Evolutionary conservation across 1,139 yeast genomes (phyloP).

Genomic region (Debaryomyces udenii): DNA sequence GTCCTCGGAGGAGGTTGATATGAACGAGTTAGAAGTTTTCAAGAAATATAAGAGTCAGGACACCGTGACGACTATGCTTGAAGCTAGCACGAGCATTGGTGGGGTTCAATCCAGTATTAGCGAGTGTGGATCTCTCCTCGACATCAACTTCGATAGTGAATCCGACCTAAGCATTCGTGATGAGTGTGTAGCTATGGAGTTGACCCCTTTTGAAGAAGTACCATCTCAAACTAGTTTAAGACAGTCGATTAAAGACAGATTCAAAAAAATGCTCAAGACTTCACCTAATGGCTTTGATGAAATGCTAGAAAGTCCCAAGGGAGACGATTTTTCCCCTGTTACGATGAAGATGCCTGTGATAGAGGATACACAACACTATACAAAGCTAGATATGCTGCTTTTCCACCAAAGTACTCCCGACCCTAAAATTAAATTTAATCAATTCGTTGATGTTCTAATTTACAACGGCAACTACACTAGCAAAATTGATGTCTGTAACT

Average conservation of each 20-base stretch:
- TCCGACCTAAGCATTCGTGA: background rate
- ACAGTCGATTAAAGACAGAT: slow-evolving; percentile 4
- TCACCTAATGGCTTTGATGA: slow-evolving; percentile 6
- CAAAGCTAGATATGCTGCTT: slow-evolving; percentile 9
- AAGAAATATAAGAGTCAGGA: slow-evolving; percentile 3
- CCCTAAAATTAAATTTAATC: slow-evolving; percentile 18
- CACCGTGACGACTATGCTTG: background rate
- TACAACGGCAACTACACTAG: slow-evolving; percentile 14
- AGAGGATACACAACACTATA: slow-evolving; percentile 9
- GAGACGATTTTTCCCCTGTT: slow-evolving; percentile 12
- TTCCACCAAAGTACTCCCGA: slow-evolving; percentile 2
- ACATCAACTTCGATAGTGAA: slow-evolving; percentile 6
- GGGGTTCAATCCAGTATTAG: background rate
- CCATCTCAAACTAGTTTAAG: slow-evolving; percentile 5
- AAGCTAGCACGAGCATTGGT: background rate
- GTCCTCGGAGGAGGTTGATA: background rate
- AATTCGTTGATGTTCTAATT: slow-evolving; percentile 19
- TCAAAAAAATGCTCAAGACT: slow-evolving; percentile 9
- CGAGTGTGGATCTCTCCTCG: background rate
- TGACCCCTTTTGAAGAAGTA: slow-evolving; percentile 8
- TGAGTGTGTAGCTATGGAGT: slow-evolving; percentile 7
- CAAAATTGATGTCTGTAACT: slow-evolving; percentile 1
- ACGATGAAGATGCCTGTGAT: slow-evolving; percentile 14
- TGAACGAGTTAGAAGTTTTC: slow-evolving; percentile 7
- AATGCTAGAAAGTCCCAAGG: slow-evolving; percentile 2